A percentile compares a stretch with the other conserved stretches of the same genome.
Evolutionary conservation across 2,329 filamentous ascomycete genomes (phyloP).

Genomic region (Scortechinia acanthostroma): DNA sequence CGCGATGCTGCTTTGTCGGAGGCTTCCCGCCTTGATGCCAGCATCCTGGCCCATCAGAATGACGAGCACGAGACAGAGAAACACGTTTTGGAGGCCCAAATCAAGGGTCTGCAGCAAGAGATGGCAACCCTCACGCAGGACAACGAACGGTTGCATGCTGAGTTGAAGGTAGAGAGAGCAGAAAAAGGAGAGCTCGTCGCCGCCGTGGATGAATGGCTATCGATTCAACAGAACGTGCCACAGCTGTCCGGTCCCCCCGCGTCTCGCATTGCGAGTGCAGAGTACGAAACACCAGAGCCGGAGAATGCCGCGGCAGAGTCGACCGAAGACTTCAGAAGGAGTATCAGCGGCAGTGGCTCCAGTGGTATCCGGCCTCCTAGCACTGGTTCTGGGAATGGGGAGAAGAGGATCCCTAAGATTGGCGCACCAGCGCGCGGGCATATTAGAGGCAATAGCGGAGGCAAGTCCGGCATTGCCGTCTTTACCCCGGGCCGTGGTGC

Average conservation of each 20-base stretch:
- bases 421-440: not conserved
- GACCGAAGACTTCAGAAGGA: conserved; percentile 10
- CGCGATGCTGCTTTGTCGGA: not conserved
- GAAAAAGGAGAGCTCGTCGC: conserved; percentile 48
- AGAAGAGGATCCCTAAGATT: conserved; percentile 2
- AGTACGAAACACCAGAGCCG: not conserved
- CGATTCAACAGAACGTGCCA: conserved; percentile 26
- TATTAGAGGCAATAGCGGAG: not conserved
- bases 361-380: conserved; percentile 6
- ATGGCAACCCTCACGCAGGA: conserved; percentile 39
- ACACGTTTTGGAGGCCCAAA: not conserved
- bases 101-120: conserved; percentile 2
- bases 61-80: conserved; percentile 2
- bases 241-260: not conserved
- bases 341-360: conserved; percentile 15
- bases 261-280: not conserved
- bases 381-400: not conserved
- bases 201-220: conserved; percentile 45
- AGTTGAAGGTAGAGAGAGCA: conserved; percentile 39
- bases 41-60: not conserved
- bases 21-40: not conserved
- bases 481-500: not conserved
- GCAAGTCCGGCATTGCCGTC: not conserved
- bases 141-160: conserved; percentile 40
- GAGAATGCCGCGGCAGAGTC: conserved; percentile 4